A percentile compares a stretch with the other conserved stretches of the same genome.
phyloP scores from a whole-genome alignment of 1,139 yeast genomes.

The Pichia sp. region DNA sequence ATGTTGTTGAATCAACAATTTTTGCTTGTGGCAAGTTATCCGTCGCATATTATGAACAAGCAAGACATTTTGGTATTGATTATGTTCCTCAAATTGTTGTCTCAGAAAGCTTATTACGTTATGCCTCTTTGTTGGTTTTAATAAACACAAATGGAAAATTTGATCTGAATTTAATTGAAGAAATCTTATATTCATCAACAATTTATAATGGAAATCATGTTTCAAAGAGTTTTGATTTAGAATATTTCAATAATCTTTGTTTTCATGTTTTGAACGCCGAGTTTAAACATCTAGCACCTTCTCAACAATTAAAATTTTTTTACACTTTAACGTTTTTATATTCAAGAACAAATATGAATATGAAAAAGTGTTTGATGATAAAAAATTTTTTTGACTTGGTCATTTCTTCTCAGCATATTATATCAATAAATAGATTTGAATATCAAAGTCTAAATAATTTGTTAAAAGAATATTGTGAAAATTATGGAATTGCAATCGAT shows the following conservation, averaged over 20 bases:
- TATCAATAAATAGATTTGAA: slow-evolving; percentile 9
- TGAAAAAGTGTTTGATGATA: slow-evolving; percentile 68
- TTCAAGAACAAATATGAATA: slow-evolving; percentile 49
- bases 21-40: slow-evolving; percentile 45
- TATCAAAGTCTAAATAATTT: slow-evolving; percentile 16
- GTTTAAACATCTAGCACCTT: slow-evolving; percentile 37
- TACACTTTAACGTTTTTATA: slow-evolving; percentile 63
- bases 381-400: slow-evolving; percentile 35
- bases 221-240: slow-evolving; percentile 13
- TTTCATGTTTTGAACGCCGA: slow-evolving; percentile 33
- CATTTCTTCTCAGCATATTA: slow-evolving; percentile 12
- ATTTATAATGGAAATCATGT: slow-evolving; percentile 20
- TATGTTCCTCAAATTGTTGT: slow-evolving; percentile 78
- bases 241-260: slow-evolving; percentile 10
- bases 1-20: slow-evolving; percentile 41
- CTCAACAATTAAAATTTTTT: slow-evolving; percentile 58
- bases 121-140: slow-evolving; percentile 53
- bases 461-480: slow-evolving; percentile 17
- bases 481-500: slow-evolving; percentile 15
- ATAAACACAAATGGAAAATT: slow-evolving; percentile 49
- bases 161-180: slow-evolving; percentile 37
- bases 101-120: slow-evolving; percentile 64
- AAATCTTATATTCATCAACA: slow-evolving; percentile 30
- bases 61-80: slow-evolving; percentile 60
- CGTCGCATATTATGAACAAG: slow-evolving; percentile 51